Conservation (phyloP, 1,284 basidiomycete species). For the Sphaerobolus stellatus region DNA sequence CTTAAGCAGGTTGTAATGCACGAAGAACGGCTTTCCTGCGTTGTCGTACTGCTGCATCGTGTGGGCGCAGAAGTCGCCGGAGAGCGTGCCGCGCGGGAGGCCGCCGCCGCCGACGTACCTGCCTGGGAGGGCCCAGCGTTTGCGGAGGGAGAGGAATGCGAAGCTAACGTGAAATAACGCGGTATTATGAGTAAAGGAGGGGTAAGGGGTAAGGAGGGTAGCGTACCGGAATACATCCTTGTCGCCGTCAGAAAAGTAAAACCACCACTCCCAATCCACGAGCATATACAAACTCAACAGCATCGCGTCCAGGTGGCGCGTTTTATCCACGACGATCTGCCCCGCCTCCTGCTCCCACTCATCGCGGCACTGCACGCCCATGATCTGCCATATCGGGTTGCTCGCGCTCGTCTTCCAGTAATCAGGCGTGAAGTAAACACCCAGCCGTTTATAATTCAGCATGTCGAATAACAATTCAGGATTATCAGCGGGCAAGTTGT, state of each 20-base stretch:
- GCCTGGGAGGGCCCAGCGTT: conserved; percentile 48
- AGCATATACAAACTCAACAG: conserved; percentile 41
- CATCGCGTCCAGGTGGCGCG: conserved; percentile 41
- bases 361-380: conserved; percentile 45
- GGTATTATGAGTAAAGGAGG: not conserved
- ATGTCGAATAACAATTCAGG: conserved; percentile 41
- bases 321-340: conserved; percentile 46
- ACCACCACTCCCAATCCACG: conserved; percentile 36
- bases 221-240: conserved; percentile 46
- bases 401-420: conserved; percentile 40
- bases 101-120: conserved; percentile 28
- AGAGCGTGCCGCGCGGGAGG: conserved; percentile 13
- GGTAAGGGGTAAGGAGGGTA: not conserved
- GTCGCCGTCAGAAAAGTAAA: conserved; percentile 45
- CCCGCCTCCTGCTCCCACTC: conserved; percentile 47
- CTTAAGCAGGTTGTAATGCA: conserved; percentile 46
- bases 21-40: conserved; percentile 38
- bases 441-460: conserved; percentile 35
- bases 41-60: conserved; percentile 45
- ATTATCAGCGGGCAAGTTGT: conserved; percentile 39
- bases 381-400: conserved; percentile 43
- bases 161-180: conserved; percentile 16
- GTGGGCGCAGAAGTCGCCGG: conserved; percentile 35
- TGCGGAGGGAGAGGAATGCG: conserved; percentile 42
- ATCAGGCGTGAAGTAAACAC: conserved; percentile 30